Evolutionary conservation across 2,329 filamentous ascomycete genomes (phyloP), one percentile per base, ranked within the genome.

Genomic region (Pseudogymnoascus pannorum): DNA sequence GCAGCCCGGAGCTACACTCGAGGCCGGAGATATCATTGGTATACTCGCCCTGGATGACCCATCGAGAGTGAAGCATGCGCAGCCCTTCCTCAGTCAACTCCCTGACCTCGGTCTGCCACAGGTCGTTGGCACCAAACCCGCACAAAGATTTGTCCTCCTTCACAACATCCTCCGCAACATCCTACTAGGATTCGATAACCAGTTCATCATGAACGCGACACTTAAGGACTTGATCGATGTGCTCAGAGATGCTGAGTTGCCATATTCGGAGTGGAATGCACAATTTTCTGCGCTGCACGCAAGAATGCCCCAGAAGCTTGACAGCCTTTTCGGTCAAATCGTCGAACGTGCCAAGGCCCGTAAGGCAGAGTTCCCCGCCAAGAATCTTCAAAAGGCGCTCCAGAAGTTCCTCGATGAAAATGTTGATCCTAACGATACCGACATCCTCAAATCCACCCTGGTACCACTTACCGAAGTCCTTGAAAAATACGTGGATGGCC

Each of bases 21-120:
- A 97, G 75, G 94, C 94, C 72, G 94, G 94, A 75, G 94, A 99
- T 73, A 97, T 99, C 64, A 85, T 99, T n/a, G 94, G 92, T 78
- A 97, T 99, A 66, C 84, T 99, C 24, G 88, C 93, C 65, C 82
- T 99, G 35, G 94, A 99, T 72, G 94, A 99, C 74, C 94, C 94
- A 3, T 91, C 89, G 68, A 91, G 92, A 70, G 92, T 99, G 72
- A 97, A 99, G 83, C 92, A 96, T 71, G 94, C 94, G 0, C 89
- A 95, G 76, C 89, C 92, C 48, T 99, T 96, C 81, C 81, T 94
- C 51, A 93, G 91, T 59, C 91, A 95, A 73, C 86, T 99, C 26
- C 93, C 94, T 60, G 85, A 90, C 60, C 85, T 95, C 66, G 94
- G 93, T 38, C 84, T 88, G 61, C 92, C 94, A 33, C 89, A 94